Base-by-base conservation (phyloP, 169 alveolate genomes). In the Plasmodium cynomolgi region DNA sequence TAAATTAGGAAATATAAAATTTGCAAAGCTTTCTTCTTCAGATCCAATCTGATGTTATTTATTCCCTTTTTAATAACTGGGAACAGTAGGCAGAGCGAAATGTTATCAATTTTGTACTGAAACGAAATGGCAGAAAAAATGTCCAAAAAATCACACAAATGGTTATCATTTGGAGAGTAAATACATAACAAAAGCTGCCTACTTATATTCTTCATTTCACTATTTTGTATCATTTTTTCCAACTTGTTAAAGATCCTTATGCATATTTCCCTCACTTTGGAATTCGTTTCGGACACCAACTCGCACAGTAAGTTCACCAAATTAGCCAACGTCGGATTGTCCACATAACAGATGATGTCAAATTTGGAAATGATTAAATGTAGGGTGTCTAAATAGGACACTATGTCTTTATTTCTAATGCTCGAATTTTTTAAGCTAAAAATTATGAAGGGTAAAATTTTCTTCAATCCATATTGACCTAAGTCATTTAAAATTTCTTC, bases 221-320 rank as follows among this genome's bases (percentile, higher is more conserved):
- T 44, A 91, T 91, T 81, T 23, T 50, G 33, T 54, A 91, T 91
- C 75, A 47, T 73, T 23, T 91, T 91, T 82, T 91, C 95, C 56
- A 91, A 73, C 58, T 91, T 91, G 79, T 91, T 82, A 81, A 91
- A 91, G 6, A 91, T 91, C 83, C 75, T 91, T 17, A 91, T 62
- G 77, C 95, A 91, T 91, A 91, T 73, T 91, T 91, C 95, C 75
- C 68, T 91, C 9, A 91, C 90, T 50, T 91, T 91, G 8, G 84
- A 50, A 72, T 91, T 91, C 11, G 95, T 91, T 41, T 91, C 95
- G 39, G 92, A 31, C 1, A 91, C 92, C 47, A 91, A 91, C 23
- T 91, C 95, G 58, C 95, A 91, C 20, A 91, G 58, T 33, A 73
- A 71, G 54, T 82, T 74, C 37, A 91, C 80, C 34, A 91, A 73